These are phyloP conservation scores for Cutaneotrichosporon spelunceum DNA, from an alignment of 1,284 basidiomycete species.

Conservation along the genomic window DNA sequence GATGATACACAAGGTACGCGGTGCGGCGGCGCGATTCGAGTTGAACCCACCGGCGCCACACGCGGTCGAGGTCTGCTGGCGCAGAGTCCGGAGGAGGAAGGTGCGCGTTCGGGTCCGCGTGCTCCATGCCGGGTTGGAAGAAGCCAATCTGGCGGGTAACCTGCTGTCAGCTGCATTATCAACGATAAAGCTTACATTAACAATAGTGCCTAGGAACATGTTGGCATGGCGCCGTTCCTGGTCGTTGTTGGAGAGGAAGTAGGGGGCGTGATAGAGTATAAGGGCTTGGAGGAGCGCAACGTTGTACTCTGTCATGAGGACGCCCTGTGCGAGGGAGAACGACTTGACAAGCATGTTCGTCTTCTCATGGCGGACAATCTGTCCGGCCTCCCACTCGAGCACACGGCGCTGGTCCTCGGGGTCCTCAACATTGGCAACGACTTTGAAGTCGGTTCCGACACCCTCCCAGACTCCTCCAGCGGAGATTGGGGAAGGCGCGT, in stretches of 20 bases:
- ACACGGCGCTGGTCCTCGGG: slow-evolving; percentile 26
- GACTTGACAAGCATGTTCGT: slow-evolving; percentile 54
- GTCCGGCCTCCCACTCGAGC: slow-evolving; percentile 39
- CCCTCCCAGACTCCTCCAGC: slow-evolving; percentile 18
- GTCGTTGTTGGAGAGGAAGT: slow-evolving; percentile 49
- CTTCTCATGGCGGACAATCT: slow-evolving; percentile 50
- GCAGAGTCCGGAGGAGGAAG: slow-evolving; percentile 36
- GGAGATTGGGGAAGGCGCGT: slow-evolving; percentile 7
- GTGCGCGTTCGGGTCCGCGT: slow-evolving; percentile 31
- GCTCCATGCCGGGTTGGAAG: slow-evolving; percentile 46
- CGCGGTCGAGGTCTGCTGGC: slow-evolving; percentile 41
- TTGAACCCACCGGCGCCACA: slow-evolving; percentile 53
- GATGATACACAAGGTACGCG: slow-evolving; percentile 52
- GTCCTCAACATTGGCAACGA: slow-evolving; percentile 17
- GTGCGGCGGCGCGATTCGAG: slow-evolving; percentile 52
- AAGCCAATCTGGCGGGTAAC: slow-evolving; percentile 52
- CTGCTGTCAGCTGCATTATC: slow-evolving; percentile 22
- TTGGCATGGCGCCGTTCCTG: slow-evolving; percentile 48
- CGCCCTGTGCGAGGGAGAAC: slow-evolving; percentile 47
- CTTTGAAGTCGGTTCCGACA: slow-evolving; percentile 17
- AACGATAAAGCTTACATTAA: slow-evolving; percentile 35
- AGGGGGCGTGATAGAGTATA: slow-evolving; percentile 52
- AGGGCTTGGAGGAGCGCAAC: slow-evolving; percentile 52
- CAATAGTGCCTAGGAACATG: slow-evolving; percentile 50
- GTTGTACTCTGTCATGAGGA: slow-evolving; percentile 52